A percentile compares a stretch with the other conserved stretches of the same genome.
phyloP scores from a whole-genome alignment of 805 yeast genomes.

The Starmerella etchellsii region DNA sequence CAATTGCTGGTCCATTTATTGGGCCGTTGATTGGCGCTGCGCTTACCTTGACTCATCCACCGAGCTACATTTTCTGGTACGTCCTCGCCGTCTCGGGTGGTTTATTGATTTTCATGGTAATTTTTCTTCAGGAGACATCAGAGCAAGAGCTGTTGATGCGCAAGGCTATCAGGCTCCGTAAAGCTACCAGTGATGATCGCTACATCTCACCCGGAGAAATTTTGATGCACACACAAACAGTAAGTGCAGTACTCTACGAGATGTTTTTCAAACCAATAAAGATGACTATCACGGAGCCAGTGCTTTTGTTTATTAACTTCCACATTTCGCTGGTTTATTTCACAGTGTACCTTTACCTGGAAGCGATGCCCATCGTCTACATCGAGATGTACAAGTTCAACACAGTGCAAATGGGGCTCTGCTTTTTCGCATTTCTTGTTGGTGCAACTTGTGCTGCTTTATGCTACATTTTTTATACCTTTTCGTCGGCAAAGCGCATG shows the following conservation, averaged over 20 bases:
- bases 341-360: slow-evolving; percentile 43
- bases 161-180: slow-evolving; percentile 38
- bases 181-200: slow-evolving; percentile 27
- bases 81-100: slow-evolving; percentile 31
- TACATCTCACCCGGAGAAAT: slow-evolving; percentile 17
- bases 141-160: slow-evolving; percentile 34
- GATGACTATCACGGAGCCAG: slow-evolving; percentile 42
- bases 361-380: slow-evolving; percentile 49
- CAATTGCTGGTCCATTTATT: slow-evolving; percentile 41
- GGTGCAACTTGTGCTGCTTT: slow-evolving; percentile 34
- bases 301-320: slow-evolving; percentile 39
- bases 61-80: slow-evolving; percentile 48
- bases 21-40: slow-evolving; percentile 49
- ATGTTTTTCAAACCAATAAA: slow-evolving; percentile 31
- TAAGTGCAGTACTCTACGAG: slow-evolving; percentile 8
- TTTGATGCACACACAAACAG: not conserved
- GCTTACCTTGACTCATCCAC: slow-evolving; percentile 34
- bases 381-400: slow-evolving; percentile 35
- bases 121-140: slow-evolving; percentile 40
- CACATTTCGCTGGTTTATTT: slow-evolving; percentile 44
- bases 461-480: slow-evolving; percentile 5
- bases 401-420: slow-evolving; percentile 35
- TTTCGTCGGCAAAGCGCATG: not conserved
- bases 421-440: slow-evolving; percentile 36
- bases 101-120: slow-evolving; percentile 28